These are phyloP conservation scores for Cutaneotrichosporon sp. DNA, from an alignment of 1,284 basidiomycete species.

Conservation along the genomic window DNA sequence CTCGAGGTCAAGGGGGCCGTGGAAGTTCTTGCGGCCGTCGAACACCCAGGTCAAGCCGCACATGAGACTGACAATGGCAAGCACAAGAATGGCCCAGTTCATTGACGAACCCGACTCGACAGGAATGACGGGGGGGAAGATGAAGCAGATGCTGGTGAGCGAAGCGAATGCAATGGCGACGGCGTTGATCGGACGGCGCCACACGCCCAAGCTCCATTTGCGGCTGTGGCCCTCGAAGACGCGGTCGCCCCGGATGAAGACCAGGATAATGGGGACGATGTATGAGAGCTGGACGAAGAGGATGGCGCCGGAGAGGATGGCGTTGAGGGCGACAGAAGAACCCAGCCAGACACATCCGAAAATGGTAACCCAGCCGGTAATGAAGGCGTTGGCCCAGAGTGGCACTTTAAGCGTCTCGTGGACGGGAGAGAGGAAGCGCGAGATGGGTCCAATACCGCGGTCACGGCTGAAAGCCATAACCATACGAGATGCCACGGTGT, in stretches of 20 bases:
- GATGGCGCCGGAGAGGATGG: constrained; percentile 35
- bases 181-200: constrained; percentile 43
- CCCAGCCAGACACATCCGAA: constrained; percentile 42
- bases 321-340: constrained; percentile 30
- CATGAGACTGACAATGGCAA: constrained; percentile 36
- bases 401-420: constrained; percentile 53
- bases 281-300: constrained; percentile 28
- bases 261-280: constrained; percentile 45
- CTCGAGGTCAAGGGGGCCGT: constrained; percentile 46
- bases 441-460: constrained; percentile 57
- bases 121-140: constrained; percentile 51
- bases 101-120: constrained; percentile 43
- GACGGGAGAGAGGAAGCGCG: constrained; percentile 53
- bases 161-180: constrained; percentile 46
- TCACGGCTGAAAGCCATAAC: constrained; percentile 66
- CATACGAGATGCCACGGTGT: constrained; percentile 61
- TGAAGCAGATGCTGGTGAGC: constrained; percentile 52
- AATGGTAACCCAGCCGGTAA: constrained; percentile 39
- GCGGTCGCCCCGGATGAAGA: constrained; percentile 48
- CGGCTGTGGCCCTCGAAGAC: constrained; percentile 40
- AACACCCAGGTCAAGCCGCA: constrained; percentile 43
- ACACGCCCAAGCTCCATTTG: constrained; percentile 39
- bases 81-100: constrained; percentile 50
- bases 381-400: constrained; percentile 57
- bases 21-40: constrained; percentile 45